These are phyloP conservation scores for Debaryomyces fabryi DNA, from an alignment of 1,139 yeast genomes.

Conservation along the genomic window DNA sequence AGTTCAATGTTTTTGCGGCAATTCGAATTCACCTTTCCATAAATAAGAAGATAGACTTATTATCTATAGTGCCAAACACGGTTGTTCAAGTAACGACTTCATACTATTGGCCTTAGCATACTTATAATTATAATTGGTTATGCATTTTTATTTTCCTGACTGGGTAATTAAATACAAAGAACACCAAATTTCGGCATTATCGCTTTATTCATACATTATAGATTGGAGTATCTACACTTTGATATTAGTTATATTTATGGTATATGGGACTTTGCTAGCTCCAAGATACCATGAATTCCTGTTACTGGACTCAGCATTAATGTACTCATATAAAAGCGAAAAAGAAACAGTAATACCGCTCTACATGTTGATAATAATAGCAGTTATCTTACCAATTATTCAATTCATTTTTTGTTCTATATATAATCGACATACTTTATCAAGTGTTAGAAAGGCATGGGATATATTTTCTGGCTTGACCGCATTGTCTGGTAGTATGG, in stretches of 20 bases:
- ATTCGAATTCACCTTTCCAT: not conserved
- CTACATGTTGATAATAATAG: constrained; percentile 28
- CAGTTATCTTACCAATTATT: constrained; percentile 37
- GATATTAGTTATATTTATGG: constrained; percentile 25
- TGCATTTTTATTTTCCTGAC: constrained; percentile 9
- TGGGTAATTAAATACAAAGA: constrained; percentile 10
- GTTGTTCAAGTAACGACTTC: not conserved
- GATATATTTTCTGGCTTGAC: constrained; percentile 42
- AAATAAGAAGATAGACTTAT: not conserved
- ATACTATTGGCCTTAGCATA: not conserved
- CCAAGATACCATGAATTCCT: constrained; percentile 49
- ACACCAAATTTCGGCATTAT: constrained; percentile 24
- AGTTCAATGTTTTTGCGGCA: not conserved
- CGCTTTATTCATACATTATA: constrained; percentile 34
- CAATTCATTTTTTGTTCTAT: constrained; percentile 28
- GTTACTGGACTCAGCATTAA: constrained; percentile 30
- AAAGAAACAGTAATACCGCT: constrained; percentile 34
- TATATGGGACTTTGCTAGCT: constrained; percentile 34
- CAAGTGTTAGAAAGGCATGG: constrained; percentile 37
- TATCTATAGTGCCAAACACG: not conserved
- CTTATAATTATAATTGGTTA: not conserved
- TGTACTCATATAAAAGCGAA: constrained; percentile 39
- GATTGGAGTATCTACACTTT: constrained; percentile 38
- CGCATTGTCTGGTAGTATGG: constrained; percentile 41
- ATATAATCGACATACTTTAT: constrained; percentile 17